A percentile compares a stretch with the other conserved stretches of the same genome.
phyloP scores from a whole-genome alignment of 1,284 basidiomycete species.

The Leccinum fallax region DNA sequence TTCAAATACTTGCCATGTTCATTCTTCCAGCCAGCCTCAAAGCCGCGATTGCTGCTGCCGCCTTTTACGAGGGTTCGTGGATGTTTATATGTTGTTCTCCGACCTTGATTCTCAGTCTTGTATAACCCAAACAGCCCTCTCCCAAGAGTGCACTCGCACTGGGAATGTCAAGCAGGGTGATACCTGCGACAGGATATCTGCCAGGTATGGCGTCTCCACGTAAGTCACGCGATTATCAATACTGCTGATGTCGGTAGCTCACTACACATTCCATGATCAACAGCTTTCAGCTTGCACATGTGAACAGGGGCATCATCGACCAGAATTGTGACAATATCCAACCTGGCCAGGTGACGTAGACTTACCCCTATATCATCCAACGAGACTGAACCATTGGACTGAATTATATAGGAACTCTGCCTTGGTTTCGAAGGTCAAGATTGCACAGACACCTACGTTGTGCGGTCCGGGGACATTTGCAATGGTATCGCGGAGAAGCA shows the following conservation, averaged over 20 bases:
- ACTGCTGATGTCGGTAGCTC: neutral
- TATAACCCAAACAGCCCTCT: constrained; percentile 13
- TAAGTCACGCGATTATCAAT: constrained; percentile 21
- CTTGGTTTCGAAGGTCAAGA: constrained; percentile 47
- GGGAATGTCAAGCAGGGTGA: constrained; percentile 39
- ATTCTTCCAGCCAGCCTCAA: neutral
- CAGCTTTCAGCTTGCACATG: constrained; percentile 45
- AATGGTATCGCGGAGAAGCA: constrained; percentile 36
- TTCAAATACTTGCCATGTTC: neutral
- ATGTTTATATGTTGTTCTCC: neutral
- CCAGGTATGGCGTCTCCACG: constrained; percentile 46
- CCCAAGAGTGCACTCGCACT: constrained; percentile 40
- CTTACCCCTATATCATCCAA: neutral
- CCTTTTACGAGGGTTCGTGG: neutral
- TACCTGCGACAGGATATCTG: constrained; percentile 42
- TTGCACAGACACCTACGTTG: constrained; percentile 44
- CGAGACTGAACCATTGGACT: neutral
- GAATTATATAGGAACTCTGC: constrained; percentile 40
- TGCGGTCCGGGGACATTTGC: constrained; percentile 45
- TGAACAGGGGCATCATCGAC: constrained; percentile 40
- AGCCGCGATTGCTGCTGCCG: neutral
- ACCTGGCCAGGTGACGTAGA: constrained; percentile 30
- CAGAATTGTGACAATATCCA: constrained; percentile 40
- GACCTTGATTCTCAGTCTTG: neutral
- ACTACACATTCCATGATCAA: neutral